Conservation (phyloP, 768 basidiomycete species). For the Naganishia kalamii region DNA sequence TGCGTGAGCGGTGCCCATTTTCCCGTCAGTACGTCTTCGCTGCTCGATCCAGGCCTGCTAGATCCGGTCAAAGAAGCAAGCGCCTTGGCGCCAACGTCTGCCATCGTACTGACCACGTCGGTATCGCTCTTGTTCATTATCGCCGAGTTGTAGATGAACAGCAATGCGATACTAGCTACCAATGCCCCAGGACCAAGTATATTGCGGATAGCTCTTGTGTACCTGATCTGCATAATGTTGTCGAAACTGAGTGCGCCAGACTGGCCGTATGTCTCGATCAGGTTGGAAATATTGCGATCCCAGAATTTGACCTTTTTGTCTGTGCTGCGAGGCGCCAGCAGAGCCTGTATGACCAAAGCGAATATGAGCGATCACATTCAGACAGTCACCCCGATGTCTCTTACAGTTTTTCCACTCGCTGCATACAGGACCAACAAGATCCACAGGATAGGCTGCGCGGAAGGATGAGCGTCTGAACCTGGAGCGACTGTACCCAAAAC, state of each 20-base stretch:
- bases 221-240: conserved; percentile 2
- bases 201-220: not conserved
- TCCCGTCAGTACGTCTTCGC: not conserved
- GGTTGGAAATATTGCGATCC: not conserved
- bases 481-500: not conserved
- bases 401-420: not conserved
- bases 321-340: not conserved
- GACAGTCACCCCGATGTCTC: not conserved
- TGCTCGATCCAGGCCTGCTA: not conserved
- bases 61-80: not conserved
- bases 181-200: not conserved
- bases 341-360: not conserved
- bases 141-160: not conserved
- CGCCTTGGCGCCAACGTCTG: not conserved
- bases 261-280: not conserved
- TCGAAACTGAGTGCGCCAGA: not conserved
- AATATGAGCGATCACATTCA: not conserved
- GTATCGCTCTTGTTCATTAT: not conserved
- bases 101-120: not conserved
- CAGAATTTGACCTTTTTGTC: not conserved
- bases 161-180: not conserved
- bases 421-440: not conserved
- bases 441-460: not conserved
- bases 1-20: not conserved
- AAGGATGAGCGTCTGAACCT: not conserved